Evolutionary conservation across 352 stramenopile genomes (phyloP), one percentile per base, ranked within the genome.

Genomic region (Pythium monospermum): DNA sequence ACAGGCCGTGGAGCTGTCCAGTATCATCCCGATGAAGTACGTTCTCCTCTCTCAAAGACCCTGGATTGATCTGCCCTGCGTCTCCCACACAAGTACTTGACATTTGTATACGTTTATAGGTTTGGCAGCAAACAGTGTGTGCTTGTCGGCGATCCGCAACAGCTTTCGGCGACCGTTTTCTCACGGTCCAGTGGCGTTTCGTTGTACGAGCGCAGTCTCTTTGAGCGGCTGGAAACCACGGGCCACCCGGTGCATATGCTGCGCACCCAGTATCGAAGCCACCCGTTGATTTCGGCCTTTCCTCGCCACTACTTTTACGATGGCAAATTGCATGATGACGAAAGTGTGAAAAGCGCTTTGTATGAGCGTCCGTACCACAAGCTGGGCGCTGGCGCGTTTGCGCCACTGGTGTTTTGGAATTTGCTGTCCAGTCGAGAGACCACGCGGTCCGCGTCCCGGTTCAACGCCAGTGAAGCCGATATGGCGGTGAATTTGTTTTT

Each of bases 101-200:
- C n/a, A n/a, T n/a, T n/a, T n/a, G n/a, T n/a, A n/a, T n/a, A n/a
- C n/a, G n/a, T n/a, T n/a, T n/a, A n/a, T n/a, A 94, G 83, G 37
- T 94, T 96, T 57, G 87, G 87, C 13, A 94, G 87, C 50, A 80
- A 73, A 12, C 87, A 96, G 52, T 96, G 87, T 38, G 89, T 98
- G 12, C 71, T 98, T 6, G 91, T 98, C 3, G 91, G 91, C 19
- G 91, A 98, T 61, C 91, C 90, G 0, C 89, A 97, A 58, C 91
- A 98, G 53, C 70, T 98, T 16, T 89, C 85, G 30, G 91, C 91
- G n/a, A 98, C 91, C 1, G 85, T 97, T 0, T 96, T 97, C 53
- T 96, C 87, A 21, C 84, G 87, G 39, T 87, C 82, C 11, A 90
- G 83, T 23, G 76, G 71, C 0, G 69, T 85, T 28, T 94, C 82